phyloP scores from a whole-genome alignment of 2,329 filamentous ascomycete genomes.

The Fusarium sp. region DNA sequence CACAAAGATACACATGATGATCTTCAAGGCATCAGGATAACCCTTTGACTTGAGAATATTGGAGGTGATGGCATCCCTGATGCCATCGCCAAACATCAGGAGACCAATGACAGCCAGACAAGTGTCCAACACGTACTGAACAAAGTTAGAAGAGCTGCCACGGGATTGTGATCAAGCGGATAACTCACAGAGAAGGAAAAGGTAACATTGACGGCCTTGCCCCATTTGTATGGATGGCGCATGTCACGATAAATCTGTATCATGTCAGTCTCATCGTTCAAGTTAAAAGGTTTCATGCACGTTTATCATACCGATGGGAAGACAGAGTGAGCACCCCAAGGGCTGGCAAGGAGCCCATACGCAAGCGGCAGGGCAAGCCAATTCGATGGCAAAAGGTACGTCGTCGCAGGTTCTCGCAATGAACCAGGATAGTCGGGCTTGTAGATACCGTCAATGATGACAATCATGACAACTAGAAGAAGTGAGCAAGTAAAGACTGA shows the following conservation, averaged over 20 bases:
- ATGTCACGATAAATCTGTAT: slow-evolving; percentile 68
- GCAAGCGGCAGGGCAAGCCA: slow-evolving; percentile 89
- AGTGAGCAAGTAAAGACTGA: neutral
- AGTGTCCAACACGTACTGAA: slow-evolving; percentile 78
- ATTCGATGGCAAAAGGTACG: slow-evolving; percentile 83
- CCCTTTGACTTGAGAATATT: slow-evolving; percentile 81
- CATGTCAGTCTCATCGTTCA: slow-evolving; percentile 3
- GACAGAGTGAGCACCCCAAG: slow-evolving; percentile 70
- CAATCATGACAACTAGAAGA: slow-evolving; percentile 76
- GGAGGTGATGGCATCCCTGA: slow-evolving; percentile 87
- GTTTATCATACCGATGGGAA: slow-evolving; percentile 75
- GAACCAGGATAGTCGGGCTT: slow-evolving; percentile 85
- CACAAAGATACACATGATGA: slow-evolving; percentile 85
- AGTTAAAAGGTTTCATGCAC: neutral
- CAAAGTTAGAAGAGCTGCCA: slow-evolving; percentile 3
- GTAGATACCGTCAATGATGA: slow-evolving; percentile 85
- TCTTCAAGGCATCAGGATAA: slow-evolving; percentile 77
- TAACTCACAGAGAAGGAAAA: slow-evolving; percentile 81
- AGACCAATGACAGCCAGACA: slow-evolving; percentile 84
- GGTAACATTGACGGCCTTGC: slow-evolving; percentile 76
- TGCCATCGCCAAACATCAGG: slow-evolving; percentile 93
- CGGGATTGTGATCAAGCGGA: neutral
- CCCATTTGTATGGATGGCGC: slow-evolving; percentile 82
- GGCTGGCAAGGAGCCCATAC: slow-evolving; percentile 88
- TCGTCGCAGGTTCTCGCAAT: slow-evolving; percentile 79